A percentile compares a stretch with the other conserved stretches of the same genome.
These are phyloP conservation scores for Penicillium samsonianum DNA, from an alignment of 495 filamentous ascomycete genomes.

Conservation along the genomic window DNA sequence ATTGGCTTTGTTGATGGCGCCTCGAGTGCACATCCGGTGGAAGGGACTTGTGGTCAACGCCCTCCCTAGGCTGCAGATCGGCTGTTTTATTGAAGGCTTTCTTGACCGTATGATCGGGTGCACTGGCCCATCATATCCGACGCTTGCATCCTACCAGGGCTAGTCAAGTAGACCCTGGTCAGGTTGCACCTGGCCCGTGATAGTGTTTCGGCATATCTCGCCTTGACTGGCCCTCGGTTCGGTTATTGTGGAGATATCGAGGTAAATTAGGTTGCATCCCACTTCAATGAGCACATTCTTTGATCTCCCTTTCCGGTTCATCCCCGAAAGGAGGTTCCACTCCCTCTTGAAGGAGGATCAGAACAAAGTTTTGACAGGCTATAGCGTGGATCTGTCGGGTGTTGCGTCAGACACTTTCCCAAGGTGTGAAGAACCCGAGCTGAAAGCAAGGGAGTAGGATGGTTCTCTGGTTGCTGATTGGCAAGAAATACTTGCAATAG, in stretches of 20 bases:
- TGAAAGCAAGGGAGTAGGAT: constrained; percentile 9
- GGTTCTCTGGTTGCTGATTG: constrained; percentile 4
- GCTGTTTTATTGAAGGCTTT: constrained; percentile 1
- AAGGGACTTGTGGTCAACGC: neutral
- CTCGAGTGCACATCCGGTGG: neutral
- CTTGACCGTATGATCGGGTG: neutral
- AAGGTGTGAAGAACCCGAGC: neutral
- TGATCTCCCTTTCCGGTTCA: constrained; percentile 1
- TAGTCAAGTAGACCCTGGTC: neutral
- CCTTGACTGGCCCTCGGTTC: neutral
- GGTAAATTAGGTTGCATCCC: constrained; percentile 4
- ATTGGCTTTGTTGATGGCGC: neutral
- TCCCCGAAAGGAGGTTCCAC: neutral
- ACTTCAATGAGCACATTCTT: constrained; percentile 1
- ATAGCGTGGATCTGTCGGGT: neutral
- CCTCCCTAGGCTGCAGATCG: constrained; percentile 9
- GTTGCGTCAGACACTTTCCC: neutral
- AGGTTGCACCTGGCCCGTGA: neutral
- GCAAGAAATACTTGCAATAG: constrained; percentile 5
- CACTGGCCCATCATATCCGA: constrained; percentile 3
- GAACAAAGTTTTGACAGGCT: constrained; percentile 6
- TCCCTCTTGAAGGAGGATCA: neutral
- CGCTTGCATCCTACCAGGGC: neutral
- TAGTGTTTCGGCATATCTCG: neutral
- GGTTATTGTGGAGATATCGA: neutral